These are phyloP conservation scores for Alternaria postmessia DNA, from an alignment of 2,329 filamentous ascomycete genomes.

Conservation along the genomic window DNA sequence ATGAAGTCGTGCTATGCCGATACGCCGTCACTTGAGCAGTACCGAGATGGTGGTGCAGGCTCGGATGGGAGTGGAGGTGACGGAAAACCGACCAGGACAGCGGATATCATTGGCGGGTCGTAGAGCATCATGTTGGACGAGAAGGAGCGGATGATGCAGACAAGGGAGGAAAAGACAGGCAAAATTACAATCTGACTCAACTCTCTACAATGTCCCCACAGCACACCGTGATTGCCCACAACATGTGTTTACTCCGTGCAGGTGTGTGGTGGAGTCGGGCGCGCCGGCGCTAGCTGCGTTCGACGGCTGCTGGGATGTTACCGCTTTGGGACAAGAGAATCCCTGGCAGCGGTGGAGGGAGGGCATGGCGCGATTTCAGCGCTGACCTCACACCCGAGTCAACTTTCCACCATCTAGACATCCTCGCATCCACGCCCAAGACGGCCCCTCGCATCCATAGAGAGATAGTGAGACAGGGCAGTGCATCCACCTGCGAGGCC, in stretches of 20 bases:
- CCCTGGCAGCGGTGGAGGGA: not conserved
- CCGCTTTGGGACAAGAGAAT: slow-evolving; percentile 11
- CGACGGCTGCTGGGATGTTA: slow-evolving; percentile 7
- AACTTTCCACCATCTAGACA: not conserved
- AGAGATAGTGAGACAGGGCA: not conserved
- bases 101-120: slow-evolving; percentile 10
- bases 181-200: not conserved
- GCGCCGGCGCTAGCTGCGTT: slow-evolving; percentile 1
- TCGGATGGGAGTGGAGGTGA: not conserved
- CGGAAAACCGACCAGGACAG: slow-evolving; percentile 9
- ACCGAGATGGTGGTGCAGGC: not conserved
- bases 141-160: not conserved
- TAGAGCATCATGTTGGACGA: not conserved
- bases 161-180: not conserved
- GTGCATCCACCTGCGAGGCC: slow-evolving; percentile 1
- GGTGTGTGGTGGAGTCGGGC: not conserved
- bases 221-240: too few relatives aligned
- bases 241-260: not conserved
- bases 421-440: not conserved
- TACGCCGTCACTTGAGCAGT: slow-evolving; percentile 42
- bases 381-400: slow-evolving; percentile 18
- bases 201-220: not conserved
- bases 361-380: slow-evolving; percentile 10
- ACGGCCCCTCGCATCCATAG: not conserved
- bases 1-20: slow-evolving; percentile 49